phyloP scores from a whole-genome alignment of 257 asterid genomes.

The Anisodus acutangulus region DNA sequence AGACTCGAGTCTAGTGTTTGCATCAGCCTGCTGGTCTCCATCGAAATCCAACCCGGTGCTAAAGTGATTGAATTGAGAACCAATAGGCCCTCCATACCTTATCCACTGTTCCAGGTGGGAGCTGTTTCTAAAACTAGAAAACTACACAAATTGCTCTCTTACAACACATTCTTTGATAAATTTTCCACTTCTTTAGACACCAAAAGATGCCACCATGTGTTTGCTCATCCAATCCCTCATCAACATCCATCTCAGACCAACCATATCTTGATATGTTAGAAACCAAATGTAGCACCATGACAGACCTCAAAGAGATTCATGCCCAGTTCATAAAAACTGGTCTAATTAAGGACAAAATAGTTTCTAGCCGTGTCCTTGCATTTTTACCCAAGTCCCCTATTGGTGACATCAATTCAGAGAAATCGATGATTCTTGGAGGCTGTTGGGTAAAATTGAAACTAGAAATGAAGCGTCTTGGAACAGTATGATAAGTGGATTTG shows the following conservation, averaged over 20 bases:
- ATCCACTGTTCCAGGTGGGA: not conserved
- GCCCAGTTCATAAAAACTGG: slow-evolving; percentile 77
- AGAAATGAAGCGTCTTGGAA: slow-evolving; percentile 72
- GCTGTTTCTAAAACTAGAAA: not conserved
- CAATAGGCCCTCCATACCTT: not conserved
- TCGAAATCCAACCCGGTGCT: not conserved
- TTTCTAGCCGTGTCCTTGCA: slow-evolving; percentile 66
- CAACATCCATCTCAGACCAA: slow-evolving; percentile 72
- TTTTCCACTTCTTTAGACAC: too few relatives aligned
- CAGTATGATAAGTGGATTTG: slow-evolving; percentile 67
- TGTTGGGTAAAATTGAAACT: slow-evolving; percentile 51
- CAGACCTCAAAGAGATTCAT: slow-evolving; percentile 64
- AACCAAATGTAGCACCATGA: slow-evolving; percentile 55
- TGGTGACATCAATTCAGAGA: slow-evolving; percentile 48
- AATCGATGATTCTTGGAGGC: slow-evolving; percentile 56
- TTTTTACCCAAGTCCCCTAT: slow-evolving; percentile 52
- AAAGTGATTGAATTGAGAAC: not conserved
- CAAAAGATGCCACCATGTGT: slow-evolving; percentile 46
- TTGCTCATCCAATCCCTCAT: slow-evolving; percentile 66
- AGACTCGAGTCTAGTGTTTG: too few relatives aligned
- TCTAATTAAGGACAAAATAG: slow-evolving; percentile 52
- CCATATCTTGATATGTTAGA: slow-evolving; percentile 68
- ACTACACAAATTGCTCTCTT: not conserved
- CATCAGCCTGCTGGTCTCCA: too few relatives aligned
- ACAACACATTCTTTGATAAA: too few relatives aligned